Base-by-base conservation (phyloP, 768 basidiomycete genomes). In the Leccinellum albellum region DNA sequence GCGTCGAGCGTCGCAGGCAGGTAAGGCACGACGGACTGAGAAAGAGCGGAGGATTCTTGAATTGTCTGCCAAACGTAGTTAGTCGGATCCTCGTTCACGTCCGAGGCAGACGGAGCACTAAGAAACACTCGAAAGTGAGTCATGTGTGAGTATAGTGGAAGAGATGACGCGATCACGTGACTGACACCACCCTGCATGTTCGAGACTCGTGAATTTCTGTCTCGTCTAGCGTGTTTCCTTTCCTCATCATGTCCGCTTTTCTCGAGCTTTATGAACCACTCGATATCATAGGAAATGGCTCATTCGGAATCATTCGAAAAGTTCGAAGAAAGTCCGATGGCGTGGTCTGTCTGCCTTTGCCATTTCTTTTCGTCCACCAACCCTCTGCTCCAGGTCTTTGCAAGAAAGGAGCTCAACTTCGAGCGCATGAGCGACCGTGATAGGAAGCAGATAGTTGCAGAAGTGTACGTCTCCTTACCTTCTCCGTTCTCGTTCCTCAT, bases 241-340 rank as follows among this genome's bases (percentile, higher is more conserved):
- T 54, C 10, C 8, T 20, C 26, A 46, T n/a, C 53, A 73, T 72
- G 70, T 56, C 61, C 13, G 45, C 55, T 1, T 84, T 85, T 62
- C 77, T 95, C 21, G 89, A 90, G 64, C 80, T 82, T 50, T 98
- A 96, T 66, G 92, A 94, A 59, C 78, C 91, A 7, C 79, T 94
- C 48, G 94, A 95, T 61, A 81, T 97, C 56, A 96, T 99, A 48
- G 97, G 97, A 4, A 98, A 95, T 65, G 97, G 97, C 26, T 91
- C 91, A 5, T 99, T 99, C 77, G 97, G 97, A 2, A 91, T 98
- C 59, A 99, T 99, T 62, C 86, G 94, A 58, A 98, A 98, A 77
- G 95, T 98, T 13, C 79, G 85, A 60, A 77, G 94, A 64, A 91
- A 91, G 71, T 74, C 81, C 14, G 94, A 97, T 72, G 91, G 91